Evolutionary conservation across 2,329 filamentous ascomycete species (phyloP).

Genomic region (Talaromyces sp.): DNA sequence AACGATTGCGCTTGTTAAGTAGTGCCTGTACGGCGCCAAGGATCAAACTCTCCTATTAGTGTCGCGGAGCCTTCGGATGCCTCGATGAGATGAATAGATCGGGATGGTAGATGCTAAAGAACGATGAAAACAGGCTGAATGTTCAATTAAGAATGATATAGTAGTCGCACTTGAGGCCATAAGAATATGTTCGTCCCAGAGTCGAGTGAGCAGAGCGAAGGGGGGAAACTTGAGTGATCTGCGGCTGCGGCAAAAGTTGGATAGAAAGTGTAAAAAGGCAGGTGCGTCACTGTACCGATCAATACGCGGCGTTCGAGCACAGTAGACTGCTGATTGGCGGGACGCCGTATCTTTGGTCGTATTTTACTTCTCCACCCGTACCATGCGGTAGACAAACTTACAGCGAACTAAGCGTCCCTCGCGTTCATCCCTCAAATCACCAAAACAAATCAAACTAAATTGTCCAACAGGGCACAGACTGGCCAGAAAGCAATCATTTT

Average conservation of each 20-base stretch:
- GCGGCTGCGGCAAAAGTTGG: conserved; percentile 4
- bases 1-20: not conserved
- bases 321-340: not conserved
- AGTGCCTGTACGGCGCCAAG: not conserved
- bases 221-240: not conserved
- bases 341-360: not conserved
- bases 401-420: not conserved
- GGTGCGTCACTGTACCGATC: conserved; percentile 6
- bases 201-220: not conserved
- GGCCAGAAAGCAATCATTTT: not conserved
- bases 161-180: not conserved
- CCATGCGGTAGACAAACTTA: not conserved
- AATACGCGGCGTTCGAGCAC: not conserved
- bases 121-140: not conserved
- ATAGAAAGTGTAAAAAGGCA: not conserved
- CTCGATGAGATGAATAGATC: not conserved
- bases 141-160: not conserved
- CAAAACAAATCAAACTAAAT: not conserved
- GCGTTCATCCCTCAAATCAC: not conserved
- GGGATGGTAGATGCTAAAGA: not conserved
- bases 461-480: not conserved
- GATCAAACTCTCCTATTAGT: not conserved
- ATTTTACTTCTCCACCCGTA: not conserved
- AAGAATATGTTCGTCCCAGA: not conserved
- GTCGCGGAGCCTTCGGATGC: not conserved